Evolutionary conservation across 441 rosid species (phyloP).

Genomic region (Pelargonium myrrhifolium): DNA sequence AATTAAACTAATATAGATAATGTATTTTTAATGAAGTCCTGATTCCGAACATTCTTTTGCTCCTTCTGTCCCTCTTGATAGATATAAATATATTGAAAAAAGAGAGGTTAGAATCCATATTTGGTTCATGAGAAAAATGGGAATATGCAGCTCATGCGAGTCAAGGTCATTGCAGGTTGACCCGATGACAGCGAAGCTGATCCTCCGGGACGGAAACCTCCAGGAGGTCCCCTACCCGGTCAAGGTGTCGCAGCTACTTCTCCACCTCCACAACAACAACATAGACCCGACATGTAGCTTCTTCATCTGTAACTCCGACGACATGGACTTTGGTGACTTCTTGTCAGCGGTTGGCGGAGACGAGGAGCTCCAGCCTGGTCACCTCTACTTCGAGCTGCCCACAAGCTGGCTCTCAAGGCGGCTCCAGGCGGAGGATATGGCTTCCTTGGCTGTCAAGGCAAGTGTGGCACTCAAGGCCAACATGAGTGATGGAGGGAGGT

Average conservation of each 20-base stretch:
- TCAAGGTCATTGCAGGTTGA: conserved; percentile 12
- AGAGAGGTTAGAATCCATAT: background rate
- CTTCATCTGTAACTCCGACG: conserved; percentile 46
- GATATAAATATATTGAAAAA: too few species aligned
- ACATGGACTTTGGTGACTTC: conserved; percentile 31
- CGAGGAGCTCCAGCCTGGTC: conserved; percentile 38
- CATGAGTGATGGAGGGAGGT: background rate
- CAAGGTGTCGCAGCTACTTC: conserved; percentile 38
- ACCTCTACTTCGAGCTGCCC: conserved; percentile 46
- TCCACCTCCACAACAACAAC: background rate
- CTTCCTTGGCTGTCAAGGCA: conserved; percentile 47
- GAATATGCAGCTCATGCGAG: conserved; percentile 28
- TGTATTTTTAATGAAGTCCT: too few species aligned
- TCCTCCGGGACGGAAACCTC: conserved; percentile 34
- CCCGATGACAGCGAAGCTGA: conserved; percentile 28
- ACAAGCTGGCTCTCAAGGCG: conserved; percentile 24
- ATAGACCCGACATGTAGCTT: conserved; percentile 15
- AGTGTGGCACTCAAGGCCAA: conserved; percentile 30
- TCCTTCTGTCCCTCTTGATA: too few species aligned
- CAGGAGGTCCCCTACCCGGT: conserved; percentile 39
- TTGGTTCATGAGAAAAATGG: conserved; percentile 19
- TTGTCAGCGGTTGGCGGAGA: conserved; percentile 29
- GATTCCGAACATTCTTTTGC: too few species aligned
- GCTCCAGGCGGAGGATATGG: conserved; percentile 33
- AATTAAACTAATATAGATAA: too few species aligned